Evolutionary conservation across 495 filamentous ascomycete species (phyloP), one percentile per base, ranked within the genome.

Genomic region (Tuber borchii): DNA sequence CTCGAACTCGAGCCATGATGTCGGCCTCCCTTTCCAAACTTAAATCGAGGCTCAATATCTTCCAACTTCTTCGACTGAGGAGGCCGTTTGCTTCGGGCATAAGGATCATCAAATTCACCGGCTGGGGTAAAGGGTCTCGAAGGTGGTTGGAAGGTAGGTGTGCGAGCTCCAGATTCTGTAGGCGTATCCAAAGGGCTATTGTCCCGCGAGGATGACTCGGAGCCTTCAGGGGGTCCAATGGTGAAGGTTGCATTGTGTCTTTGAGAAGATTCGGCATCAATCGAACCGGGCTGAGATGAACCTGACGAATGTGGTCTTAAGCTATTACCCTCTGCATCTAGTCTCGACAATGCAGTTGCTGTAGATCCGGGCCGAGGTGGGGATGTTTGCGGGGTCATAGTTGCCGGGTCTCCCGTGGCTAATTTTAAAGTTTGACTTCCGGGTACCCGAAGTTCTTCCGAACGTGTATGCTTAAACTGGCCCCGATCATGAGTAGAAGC

Each of bases 41-140:
- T 90, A 75, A 97, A 98, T 77, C 94, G 88, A 37, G 91, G 86
- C 80, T 98, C 95, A 65, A 97, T 90, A 22, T 84, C 84, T 70
- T 90, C 87, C 26, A 90, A 85, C 76, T 91, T 90, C 76, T 88
- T 90, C 37, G 89, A 85, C 79, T 93, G 93, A 7, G 90, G 90
- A 37, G 90, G 90, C 26, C 94, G 90, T 80, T 91, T 94, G 81
- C 88, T 91, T 74, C 93, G 91, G 22, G 93, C 91, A 83, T 97
- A 97, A 12, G 95, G 94, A 82, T 98, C 94, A 83, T 97, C 92
- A 39, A 86, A 89, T 46, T 97, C 93, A 26, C 91, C 93, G 17
- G 89, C 86, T 6, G 93, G 94, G 61, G 93, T 93, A 76, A 92
- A 92, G 26, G 93, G 90, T 42, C 90, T 78, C 34, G 81, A 78